phyloP scores from a whole-genome alignment of 129 eudicot species.

The Flaveria trinervia region DNA sequence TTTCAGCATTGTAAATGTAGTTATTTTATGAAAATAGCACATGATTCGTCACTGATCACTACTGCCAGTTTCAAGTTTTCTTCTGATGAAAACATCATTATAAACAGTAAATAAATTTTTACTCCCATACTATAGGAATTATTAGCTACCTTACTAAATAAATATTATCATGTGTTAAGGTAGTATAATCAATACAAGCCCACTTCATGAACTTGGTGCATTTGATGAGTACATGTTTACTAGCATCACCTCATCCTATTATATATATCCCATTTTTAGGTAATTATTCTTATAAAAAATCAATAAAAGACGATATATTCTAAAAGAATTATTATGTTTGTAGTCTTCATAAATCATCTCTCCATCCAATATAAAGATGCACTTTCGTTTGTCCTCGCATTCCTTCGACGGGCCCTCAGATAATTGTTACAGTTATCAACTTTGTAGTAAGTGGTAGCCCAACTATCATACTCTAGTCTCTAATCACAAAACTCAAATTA shows the following conservation, averaged over 20 bases:
- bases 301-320: background rate
- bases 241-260: constrained; percentile 15
- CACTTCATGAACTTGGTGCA: constrained; percentile 24
- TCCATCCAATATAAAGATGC: no score
- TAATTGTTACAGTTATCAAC: no score
- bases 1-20: background rate
- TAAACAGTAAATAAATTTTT: background rate
- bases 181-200: constrained; percentile 20
- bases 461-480: no score
- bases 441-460: no score
- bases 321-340: background rate
- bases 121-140: constrained; percentile 24
- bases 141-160: background rate
- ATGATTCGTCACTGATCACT: background rate
- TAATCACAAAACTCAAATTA: no score
- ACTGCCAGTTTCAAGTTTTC: background rate
- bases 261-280: background rate
- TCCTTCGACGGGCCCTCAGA: no score
- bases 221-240: constrained; percentile 32
- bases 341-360: background rate
- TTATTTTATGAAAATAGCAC: background rate
- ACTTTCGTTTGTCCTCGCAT: no score
- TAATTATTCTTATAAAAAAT: background rate
- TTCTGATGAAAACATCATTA: constrained; percentile 29
- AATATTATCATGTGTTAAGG: background rate